Conservation (phyloP, 2,329 filamentous ascomycete species). For the Parascedosporium putredinis region DNA sequence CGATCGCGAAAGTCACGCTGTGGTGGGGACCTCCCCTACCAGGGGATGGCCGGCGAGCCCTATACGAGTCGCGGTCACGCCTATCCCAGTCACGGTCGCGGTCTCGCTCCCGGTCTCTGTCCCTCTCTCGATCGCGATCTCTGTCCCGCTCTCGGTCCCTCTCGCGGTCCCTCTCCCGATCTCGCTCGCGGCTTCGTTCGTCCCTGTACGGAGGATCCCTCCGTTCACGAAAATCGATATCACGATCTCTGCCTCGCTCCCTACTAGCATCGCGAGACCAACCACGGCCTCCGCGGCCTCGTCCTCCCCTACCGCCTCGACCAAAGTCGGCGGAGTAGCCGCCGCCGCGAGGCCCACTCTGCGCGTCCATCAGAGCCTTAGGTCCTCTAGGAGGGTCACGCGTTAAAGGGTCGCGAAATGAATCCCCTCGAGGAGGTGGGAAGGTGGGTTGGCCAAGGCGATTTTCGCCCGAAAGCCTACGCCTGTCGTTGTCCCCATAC, state of each 20-base stretch:
- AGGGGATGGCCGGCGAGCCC: conserved; percentile 46
- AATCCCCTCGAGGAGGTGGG: conserved; percentile 45
- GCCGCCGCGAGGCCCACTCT: conserved; percentile 57
- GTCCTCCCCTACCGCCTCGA: conserved; percentile 41
- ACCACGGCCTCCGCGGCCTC: conserved; percentile 35
- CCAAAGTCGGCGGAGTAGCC: conserved; percentile 56
- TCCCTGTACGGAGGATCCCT: conserved; percentile 41
- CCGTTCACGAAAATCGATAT: conserved; percentile 47
- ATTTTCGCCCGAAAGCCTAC: conserved; percentile 45
- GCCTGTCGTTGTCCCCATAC: conserved; percentile 55
- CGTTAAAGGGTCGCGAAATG: conserved; percentile 28
- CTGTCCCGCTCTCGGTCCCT: conserved; percentile 21
- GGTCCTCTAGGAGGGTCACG: conserved; percentile 74
- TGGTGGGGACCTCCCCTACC: conserved; percentile 55
- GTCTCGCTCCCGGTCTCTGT: conserved; percentile 16
- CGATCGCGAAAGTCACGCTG: conserved; percentile 55
- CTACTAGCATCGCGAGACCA: conserved; percentile 53
- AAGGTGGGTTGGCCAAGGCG: conserved; percentile 51
- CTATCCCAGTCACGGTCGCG: conserved; percentile 36
- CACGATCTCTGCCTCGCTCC: conserved; percentile 49
- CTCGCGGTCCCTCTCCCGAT: conserved; percentile 44
- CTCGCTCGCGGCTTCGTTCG: conserved; percentile 48
- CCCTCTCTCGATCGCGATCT: conserved; percentile 40
- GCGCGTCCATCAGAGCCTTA: conserved; percentile 63
- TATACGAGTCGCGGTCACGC: conserved; percentile 28